Base-by-base conservation (phyloP, 352 stramenopile species). In the Globisporangium abappressorium region DNA sequence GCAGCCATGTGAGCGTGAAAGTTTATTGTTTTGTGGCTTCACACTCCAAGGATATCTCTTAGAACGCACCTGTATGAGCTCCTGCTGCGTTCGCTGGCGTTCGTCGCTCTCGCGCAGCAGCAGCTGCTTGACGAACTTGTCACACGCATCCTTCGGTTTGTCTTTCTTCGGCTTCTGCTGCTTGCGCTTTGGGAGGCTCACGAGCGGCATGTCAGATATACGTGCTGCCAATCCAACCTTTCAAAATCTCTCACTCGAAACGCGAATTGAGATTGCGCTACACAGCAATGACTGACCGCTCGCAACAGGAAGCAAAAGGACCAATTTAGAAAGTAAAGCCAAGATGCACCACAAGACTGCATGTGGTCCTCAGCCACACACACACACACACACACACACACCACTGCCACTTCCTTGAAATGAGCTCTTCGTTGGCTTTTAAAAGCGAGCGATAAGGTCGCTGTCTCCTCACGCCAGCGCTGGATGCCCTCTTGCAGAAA, bases 41-140 rank as follows among this genome's bases (percentile, higher is more conserved):
- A 36, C 0, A 46, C 22, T 7, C 41, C 28, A 15, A 26, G 15
- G 30, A 12, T 38, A 26, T n/a, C 9, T 6, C 7, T 12, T 18
- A 15, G 33, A 5, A 34, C 41, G 7, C 76, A 91, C 82, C 41
- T 79, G 74, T 47, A 79, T 65, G 55, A 91, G 71, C 57, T 91
- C 78, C 5, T 73, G 57, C 46, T 75, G 65, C 9, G 72, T 64
- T 2, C 65, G 76, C 28, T 79, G 59, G 57, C 59, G 72, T 46
- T 80, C 79, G 57, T 81, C 73, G 9, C 70, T 65, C 43, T 78
- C 56, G 46, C 85, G 74, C 71, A 74, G 70, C 20, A 67, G 64
- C 22, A 91, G 47, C 41, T 84, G 66, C 36, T 73, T 64, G 38
- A 88, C 66, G 57, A 81, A 83, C 22, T 75, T 68, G 60, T 72